Evolutionary conservation across 1,139 yeast genomes (phyloP).

Genomic region (Candida sojae): DNA sequence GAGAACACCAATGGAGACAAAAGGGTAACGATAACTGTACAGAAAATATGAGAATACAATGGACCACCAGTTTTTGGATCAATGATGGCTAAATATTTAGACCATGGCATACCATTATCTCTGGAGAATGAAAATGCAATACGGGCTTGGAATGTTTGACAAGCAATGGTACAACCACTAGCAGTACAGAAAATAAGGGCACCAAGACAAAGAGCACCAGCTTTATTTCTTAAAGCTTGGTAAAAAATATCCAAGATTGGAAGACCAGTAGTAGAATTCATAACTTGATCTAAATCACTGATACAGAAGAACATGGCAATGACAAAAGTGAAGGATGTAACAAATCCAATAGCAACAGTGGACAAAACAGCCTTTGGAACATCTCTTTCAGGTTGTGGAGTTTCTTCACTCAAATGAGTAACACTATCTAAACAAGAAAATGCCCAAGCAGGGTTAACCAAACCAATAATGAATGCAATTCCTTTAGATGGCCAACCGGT

Average conservation of each 20-base stretch:
- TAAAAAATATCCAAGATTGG: constrained; percentile 44
- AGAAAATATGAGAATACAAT: constrained; percentile 45
- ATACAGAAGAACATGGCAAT: constrained; percentile 47
- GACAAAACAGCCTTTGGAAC: constrained; percentile 46
- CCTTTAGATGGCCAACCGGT: constrained; percentile 46
- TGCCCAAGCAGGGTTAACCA: constrained; percentile 47
- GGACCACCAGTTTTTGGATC: constrained; percentile 48
- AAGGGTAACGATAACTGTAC: constrained; percentile 44
- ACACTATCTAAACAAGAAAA: constrained; percentile 47
- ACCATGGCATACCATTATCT: constrained; percentile 54
- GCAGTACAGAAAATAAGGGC: constrained; percentile 39
- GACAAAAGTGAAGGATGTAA: constrained; percentile 40
- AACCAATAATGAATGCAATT: constrained; percentile 45
- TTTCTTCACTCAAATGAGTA: constrained; percentile 45
- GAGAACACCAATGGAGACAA: constrained; percentile 40
- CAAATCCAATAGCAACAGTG: constrained; percentile 43
- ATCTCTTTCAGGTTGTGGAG: constrained; percentile 36
- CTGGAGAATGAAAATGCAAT: constrained; percentile 82
- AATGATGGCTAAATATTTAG: constrained; percentile 41
- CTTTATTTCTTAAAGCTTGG: constrained; percentile 36
- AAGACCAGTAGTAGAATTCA: constrained; percentile 34
- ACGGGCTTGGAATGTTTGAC: constrained; percentile 57
- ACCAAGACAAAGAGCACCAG: constrained; percentile 42
- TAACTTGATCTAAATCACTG: constrained; percentile 31
- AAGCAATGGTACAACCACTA: constrained; percentile 42